phyloP scores from a whole-genome alignment of 441 rosid genomes.

The Brassica hybrid region DNA sequence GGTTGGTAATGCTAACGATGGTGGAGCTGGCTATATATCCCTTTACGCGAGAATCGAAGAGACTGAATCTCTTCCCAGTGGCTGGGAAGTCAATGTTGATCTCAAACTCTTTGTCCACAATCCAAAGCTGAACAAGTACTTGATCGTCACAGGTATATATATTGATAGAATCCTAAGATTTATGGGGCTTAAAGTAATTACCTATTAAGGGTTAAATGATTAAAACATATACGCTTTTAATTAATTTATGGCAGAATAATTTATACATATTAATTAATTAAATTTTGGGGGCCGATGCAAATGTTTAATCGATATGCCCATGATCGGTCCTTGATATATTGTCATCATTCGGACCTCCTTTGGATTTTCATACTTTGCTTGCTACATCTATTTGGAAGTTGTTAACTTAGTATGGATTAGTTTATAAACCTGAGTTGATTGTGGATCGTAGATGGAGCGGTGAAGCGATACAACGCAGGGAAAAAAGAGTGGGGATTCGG shows the following conservation, averaged over 20 bases:
- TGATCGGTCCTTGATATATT: background rate
- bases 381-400: background rate
- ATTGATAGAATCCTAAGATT: background rate
- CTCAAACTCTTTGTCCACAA: constrained; percentile 47
- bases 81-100: constrained; percentile 46
- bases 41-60: constrained; percentile 46
- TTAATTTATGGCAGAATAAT: background rate
- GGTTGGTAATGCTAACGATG: constrained; percentile 35
- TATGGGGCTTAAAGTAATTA: background rate
- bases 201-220: background rate
- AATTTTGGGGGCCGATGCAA: background rate
- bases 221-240: background rate
- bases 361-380: background rate
- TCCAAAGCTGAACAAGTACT: constrained; percentile 25
- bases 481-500: constrained; percentile 36
- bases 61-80: constrained; percentile 34
- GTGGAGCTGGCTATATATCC: constrained; percentile 40
- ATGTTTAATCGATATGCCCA: background rate
- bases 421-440: background rate
- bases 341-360: background rate
- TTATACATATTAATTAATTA: background rate
- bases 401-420: background rate
- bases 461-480: background rate
- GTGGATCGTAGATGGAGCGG: constrained; percentile 22
- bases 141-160: constrained; percentile 41